Evolutionary conservation across 169 alveolate genomes (phyloP).

Genomic region (Babesia divergens): DNA sequence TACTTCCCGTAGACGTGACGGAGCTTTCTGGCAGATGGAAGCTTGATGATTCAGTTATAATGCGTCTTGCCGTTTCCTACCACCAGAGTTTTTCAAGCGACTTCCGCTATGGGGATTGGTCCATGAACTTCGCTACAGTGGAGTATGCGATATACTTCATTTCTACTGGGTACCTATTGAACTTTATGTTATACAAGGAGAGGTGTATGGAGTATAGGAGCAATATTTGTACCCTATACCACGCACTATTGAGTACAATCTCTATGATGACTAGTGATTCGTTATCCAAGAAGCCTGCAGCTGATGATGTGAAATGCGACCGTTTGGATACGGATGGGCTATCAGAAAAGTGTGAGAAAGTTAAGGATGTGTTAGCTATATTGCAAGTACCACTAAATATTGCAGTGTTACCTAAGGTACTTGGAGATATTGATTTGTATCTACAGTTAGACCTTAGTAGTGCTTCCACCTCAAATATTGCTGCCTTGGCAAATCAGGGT

Average conservation of each 20-base stretch:
- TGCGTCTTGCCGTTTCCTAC: constrained; percentile 14
- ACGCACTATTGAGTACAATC: constrained; percentile 6
- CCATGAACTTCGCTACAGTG: constrained; percentile 10
- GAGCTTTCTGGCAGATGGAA: constrained; percentile 30
- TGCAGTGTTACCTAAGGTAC: constrained; percentile 30
- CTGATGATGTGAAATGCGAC: no score
- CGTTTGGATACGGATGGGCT: no score
- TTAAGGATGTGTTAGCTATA: constrained; percentile 30
- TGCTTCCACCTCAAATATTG: neutral
- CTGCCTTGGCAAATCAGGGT: neutral
- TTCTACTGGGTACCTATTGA: constrained; percentile 41
- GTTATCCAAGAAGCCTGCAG: no score
- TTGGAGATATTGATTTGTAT: constrained; percentile 39
- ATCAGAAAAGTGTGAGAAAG: neutral
- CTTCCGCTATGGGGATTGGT: constrained; percentile 13
- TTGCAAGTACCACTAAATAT: constrained; percentile 42
- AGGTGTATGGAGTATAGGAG: neutral
- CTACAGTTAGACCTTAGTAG: constrained; percentile 25
- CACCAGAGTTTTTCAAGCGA: constrained; percentile 15
- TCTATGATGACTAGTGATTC: neutral
- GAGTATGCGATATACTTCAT: constrained; percentile 32
- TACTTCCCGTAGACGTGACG: constrained; percentile 1
- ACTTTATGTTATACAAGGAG: constrained; percentile 32
- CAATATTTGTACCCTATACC: constrained; percentile 21
- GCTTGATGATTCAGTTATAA: constrained; percentile 32